Percentiles rank a stretch among this genome's conserved stretches.
phyloP scores from a whole-genome alignment of 192 early-diverging fungal genomes.

The Haplosporangium gracile region DNA sequence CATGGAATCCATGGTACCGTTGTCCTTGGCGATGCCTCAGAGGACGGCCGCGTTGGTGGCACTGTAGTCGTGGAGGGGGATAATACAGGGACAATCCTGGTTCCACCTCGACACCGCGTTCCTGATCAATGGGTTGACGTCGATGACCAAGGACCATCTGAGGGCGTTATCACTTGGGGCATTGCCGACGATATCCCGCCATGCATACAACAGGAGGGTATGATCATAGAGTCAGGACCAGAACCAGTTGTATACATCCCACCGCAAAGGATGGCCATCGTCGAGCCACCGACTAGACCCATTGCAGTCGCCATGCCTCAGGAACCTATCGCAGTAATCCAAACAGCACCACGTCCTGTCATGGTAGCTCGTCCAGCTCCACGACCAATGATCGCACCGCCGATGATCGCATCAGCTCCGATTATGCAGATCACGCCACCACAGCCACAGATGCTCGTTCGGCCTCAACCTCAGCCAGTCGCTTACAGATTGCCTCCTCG shows the following conservation, averaged over 20 bases:
- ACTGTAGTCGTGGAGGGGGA: slow-evolving; percentile 6
- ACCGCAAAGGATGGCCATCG: slow-evolving; percentile 21
- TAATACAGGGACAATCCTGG: background rate
- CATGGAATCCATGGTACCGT: background rate
- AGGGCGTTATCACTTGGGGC: slow-evolving; percentile 42
- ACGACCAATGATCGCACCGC: background rate
- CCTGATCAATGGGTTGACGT: slow-evolving; percentile 21
- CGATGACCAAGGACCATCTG: background rate
- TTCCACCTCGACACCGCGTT: background rate
- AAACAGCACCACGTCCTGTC: slow-evolving; percentile 13
- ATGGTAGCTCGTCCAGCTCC: background rate
- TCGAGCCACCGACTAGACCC: slow-evolving; percentile 14
- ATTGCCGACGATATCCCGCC: slow-evolving; percentile 31
- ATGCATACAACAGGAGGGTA: background rate
- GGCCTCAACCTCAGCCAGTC: slow-evolving; percentile 12
- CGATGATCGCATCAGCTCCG: background rate
- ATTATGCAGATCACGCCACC: background rate
- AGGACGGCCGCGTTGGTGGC: background rate
- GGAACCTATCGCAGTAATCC: background rate
- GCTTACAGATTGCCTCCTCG: slow-evolving; percentile 23
- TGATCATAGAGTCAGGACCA: background rate
- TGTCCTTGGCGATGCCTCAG: background rate
- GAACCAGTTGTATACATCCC: slow-evolving; percentile 27
- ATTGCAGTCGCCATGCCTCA: background rate
- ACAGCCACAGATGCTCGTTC: slow-evolving; percentile 13